Evolutionary conservation across 1,284 basidiomycete species (phyloP).

Genomic region (Mycosarcoma mackinlayi): DNA sequence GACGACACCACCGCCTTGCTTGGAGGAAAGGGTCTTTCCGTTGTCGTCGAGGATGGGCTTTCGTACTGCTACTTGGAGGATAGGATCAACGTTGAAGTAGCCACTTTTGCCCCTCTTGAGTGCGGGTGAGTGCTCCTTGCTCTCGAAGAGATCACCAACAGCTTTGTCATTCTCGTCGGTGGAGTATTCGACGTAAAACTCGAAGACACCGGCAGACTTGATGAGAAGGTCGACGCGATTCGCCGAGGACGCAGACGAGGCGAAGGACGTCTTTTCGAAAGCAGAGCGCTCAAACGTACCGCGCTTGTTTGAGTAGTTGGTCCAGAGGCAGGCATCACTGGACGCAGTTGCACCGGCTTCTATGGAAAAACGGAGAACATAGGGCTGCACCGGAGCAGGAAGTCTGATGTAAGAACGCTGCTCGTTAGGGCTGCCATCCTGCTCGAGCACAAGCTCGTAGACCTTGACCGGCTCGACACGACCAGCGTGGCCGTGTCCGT

Average conservation of each 20-base stretch:
- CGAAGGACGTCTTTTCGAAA: constrained; percentile 73
- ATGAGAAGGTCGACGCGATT: constrained; percentile 55
- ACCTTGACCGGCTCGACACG: constrained; percentile 42
- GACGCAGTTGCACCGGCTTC: constrained; percentile 56
- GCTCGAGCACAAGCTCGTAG: constrained; percentile 53
- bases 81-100: constrained; percentile 62
- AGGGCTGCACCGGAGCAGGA: constrained; percentile 56
- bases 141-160: constrained; percentile 19
- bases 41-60: constrained; percentile 46
- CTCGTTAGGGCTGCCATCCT: constrained; percentile 58
- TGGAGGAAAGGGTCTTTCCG: constrained; percentile 22
- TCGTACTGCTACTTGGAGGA: constrained; percentile 49
- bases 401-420: constrained; percentile 57
- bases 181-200: constrained; percentile 63
- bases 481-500: constrained; percentile 16
- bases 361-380: constrained; percentile 58
- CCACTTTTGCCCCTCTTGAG: constrained; percentile 52
- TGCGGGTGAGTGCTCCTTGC: constrained; percentile 6
- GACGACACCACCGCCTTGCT: constrained; percentile 49
- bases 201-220: constrained; percentile 55
- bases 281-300: constrained; percentile 78
- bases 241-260: constrained; percentile 22
- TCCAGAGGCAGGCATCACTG: constrained; percentile 50
- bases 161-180: constrained; percentile 26
- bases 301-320: constrained; percentile 71